Conservation (phyloP, 495 filamentous ascomycete species). For the Pseudoneurospora amorphoporcata region DNA sequence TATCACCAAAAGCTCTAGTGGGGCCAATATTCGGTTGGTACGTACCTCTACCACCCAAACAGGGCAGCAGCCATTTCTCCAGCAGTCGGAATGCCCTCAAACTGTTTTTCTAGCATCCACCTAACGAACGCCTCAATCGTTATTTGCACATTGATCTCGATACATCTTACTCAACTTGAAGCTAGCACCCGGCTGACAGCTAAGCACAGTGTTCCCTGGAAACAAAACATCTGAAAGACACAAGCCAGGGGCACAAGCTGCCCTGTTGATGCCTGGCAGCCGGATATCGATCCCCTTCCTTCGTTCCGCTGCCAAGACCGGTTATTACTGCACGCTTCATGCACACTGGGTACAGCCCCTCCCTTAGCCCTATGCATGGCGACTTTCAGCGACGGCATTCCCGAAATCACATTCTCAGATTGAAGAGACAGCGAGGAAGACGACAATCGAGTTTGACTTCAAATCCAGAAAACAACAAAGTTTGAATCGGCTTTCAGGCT, state of each 20-base stretch:
- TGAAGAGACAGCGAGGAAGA: background rate
- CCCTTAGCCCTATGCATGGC: slow-evolving; percentile 18
- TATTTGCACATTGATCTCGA: background rate
- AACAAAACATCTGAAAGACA: background rate
- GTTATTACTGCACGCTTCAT: background rate
- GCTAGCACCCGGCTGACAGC: background rate
- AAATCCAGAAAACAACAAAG: background rate
- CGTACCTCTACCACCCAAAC: no score
- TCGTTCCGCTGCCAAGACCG: background rate
- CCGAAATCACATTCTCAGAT: background rate
- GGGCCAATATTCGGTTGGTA: background rate
- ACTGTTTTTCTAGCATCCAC: background rate
- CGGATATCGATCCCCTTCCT: background rate
- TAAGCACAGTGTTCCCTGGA: background rate
- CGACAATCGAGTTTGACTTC: background rate
- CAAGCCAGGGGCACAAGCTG: background rate
- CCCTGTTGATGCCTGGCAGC: background rate
- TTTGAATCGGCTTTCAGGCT: background rate
- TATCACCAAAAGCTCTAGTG: background rate
- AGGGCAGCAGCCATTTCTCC: background rate
- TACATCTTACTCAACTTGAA: background rate
- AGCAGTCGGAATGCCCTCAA: background rate
- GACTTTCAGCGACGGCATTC: background rate
- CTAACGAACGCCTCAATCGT: background rate
- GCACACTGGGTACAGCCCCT: slow-evolving; percentile 8